Evolutionary conservation across 2,329 filamentous ascomycete genomes (phyloP), one percentile per base, ranked within the genome.

Genomic region (Phialophora expanda): DNA sequence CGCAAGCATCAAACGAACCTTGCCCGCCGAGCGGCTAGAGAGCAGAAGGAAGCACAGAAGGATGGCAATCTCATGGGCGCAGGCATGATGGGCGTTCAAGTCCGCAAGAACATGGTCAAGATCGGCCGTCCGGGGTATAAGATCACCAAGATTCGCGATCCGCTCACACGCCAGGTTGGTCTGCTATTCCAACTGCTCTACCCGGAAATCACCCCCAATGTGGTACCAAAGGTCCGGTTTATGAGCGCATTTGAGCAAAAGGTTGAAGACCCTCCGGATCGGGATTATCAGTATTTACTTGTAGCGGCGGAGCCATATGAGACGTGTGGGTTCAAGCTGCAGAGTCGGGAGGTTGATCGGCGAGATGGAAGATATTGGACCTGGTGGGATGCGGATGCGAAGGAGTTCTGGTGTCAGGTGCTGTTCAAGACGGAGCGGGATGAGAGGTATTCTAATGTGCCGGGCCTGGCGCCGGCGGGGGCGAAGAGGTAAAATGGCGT

Each of bases 1-100:
- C 92, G 95, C 77, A 99, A 99, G 82, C 95, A 99, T 81, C 95
- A 99, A 82, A 98, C 95, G 66, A 99, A 99, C 81, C 88, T 99
- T 60, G 95, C 95, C 30, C 90, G 95, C 9, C 92, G 95, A 75
- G 95, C 94, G 7, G 95, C 95, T n/a, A 89, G 93, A 75, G 95
- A 99, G 79, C 90, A 96, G 77, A 92, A 93, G 77, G 91, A 98
- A 74, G 93, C 93, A 58, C 89, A 90, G 67, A 83, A 83, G 71
- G 85, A 88, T 68, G 84, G 84, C 46, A 85, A 90, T 66, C 81
- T 90, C 22, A 82, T 90, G 61, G 89, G 87, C 1, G 78, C 91
- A 46, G 84, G 90, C 1, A 89, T 96, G 74, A 87, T 90, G 1
- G 71, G 71, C 24, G 92, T 92, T 67, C 89, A 90, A 73, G 85